A percentile compares a stretch with the other conserved stretches of the same genome.
Evolutionary conservation across 2,329 filamentous ascomycete genomes (phyloP).

Genomic region (Coniochaeta pulveracea): DNA sequence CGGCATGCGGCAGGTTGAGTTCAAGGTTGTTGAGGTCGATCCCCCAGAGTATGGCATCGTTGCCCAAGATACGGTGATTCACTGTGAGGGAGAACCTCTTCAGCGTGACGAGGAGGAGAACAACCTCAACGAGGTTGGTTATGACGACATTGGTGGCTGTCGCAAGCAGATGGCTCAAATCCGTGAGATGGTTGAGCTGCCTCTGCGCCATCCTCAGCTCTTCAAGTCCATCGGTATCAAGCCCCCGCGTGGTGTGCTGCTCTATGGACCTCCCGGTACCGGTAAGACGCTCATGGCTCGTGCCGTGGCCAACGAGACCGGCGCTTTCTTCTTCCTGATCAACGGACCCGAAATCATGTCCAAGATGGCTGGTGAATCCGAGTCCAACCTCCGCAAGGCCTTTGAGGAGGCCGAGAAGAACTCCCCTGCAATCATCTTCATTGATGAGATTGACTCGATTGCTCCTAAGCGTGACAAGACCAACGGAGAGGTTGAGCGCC

Average conservation of each 20-base stretch:
- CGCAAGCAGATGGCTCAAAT: conserved; percentile 99
- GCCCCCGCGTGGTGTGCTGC: conserved; percentile 93
- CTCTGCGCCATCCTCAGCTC: conserved; percentile 90
- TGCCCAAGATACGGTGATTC: conserved; percentile 95
- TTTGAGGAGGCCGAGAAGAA: conserved; percentile 99
- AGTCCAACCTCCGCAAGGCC: conserved; percentile 96
- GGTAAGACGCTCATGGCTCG: conserved; percentile 99
- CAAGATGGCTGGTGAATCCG: conserved; percentile 99
- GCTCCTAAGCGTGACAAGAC: conserved; percentile 99
- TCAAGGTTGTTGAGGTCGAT: conserved; percentile 98
- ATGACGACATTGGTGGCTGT: conserved; percentile 98
- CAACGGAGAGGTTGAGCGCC: conserved; percentile 95
- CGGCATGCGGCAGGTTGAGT: conserved; percentile 98
- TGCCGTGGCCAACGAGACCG: conserved; percentile 96
- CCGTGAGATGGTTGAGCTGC: conserved; percentile 94
- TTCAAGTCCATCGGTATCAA: conserved; percentile 99
- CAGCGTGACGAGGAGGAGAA: conserved; percentile 98
- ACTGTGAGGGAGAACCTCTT: conserved; percentile 93
- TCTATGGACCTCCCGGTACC: conserved; percentile 93
- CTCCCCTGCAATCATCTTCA: conserved; percentile 98
- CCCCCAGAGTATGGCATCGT: conserved; percentile 98
- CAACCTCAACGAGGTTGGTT: conserved; percentile 97
- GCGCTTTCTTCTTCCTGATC: conserved; percentile 98
- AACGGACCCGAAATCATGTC: conserved; percentile 99
- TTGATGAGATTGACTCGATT: conserved; percentile 98